Evolutionary conservation across 164 flowering plant species (phyloP).

Genomic region (Tetracentron sinense): DNA sequence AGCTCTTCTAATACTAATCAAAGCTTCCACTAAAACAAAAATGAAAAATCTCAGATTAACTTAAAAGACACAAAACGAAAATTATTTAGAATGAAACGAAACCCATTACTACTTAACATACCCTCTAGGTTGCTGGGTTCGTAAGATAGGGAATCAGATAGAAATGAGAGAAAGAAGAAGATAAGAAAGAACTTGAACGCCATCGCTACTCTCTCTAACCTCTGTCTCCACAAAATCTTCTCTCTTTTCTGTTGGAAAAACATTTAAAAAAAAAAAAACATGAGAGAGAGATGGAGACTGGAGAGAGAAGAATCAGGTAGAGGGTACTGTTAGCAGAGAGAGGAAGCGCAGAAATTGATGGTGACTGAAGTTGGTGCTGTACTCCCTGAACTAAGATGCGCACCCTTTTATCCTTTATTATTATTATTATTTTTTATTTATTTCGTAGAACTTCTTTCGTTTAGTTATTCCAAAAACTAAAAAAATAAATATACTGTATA

Average conservation of each 20-base stretch:
- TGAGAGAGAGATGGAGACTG: slow-evolving; percentile 16
- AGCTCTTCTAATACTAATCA: slow-evolving; percentile 50
- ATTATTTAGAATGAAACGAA: not conserved
- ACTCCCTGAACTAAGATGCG: slow-evolving; percentile 18
- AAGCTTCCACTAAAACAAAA: slow-evolving; percentile 55
- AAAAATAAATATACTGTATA: not conserved
- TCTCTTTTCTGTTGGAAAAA: not conserved
- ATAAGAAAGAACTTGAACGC: slow-evolving; percentile 17
- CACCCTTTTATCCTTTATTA: slow-evolving; percentile 1
- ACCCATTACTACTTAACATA: slow-evolving; percentile 12
- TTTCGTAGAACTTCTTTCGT: too few species aligned
- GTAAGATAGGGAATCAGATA: slow-evolving; percentile 34
- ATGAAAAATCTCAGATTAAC: not conserved
- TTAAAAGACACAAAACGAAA: slow-evolving; percentile 7
- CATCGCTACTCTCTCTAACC: slow-evolving; percentile 16
- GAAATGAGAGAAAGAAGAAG: slow-evolving; percentile 20
- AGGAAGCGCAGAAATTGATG: slow-evolving; percentile 45
- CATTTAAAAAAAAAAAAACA: not conserved
- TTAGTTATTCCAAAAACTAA: too few species aligned
- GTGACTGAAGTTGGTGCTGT: slow-evolving; percentile 20
- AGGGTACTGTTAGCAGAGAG: slow-evolving; percentile 36
- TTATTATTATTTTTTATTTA: too few species aligned
- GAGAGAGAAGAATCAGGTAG: slow-evolving; percentile 22
- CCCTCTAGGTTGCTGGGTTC: slow-evolving; percentile 87
- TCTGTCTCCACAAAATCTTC: not conserved